Evolutionary conservation across 2,329 filamentous ascomycete species (phyloP).

Genomic region (Gremmenia infestans): DNA sequence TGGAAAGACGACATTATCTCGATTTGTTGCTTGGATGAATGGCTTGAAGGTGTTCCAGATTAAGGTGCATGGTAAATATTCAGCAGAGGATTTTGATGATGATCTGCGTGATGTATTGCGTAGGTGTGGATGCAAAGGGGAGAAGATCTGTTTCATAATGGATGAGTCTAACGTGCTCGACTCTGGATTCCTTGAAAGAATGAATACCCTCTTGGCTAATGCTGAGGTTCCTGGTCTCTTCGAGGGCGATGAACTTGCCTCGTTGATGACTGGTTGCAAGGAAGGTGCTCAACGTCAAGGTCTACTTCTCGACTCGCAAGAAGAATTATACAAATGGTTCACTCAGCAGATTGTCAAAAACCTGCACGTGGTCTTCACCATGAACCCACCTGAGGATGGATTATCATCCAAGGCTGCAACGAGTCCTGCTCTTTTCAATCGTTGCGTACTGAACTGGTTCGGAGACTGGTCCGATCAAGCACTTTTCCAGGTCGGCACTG

Average conservation of each 20-base stretch:
- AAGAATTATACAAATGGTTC: conserved; percentile 99
- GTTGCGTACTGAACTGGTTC: conserved; percentile 99
- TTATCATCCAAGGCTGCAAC: conserved; percentile 95
- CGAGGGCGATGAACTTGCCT: conserved; percentile 96
- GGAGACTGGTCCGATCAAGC: conserved; percentile 99
- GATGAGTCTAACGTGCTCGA: conserved; percentile 98
- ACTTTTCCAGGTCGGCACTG: conserved; percentile 92
- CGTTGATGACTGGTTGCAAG: conserved; percentile 99
- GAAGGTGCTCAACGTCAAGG: conserved; percentile 96
- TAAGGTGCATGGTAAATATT: conserved; percentile 98
- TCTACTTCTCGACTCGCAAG: conserved; percentile 89
- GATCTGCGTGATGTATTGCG: conserved; percentile 91
- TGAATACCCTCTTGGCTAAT: conserved; percentile 98
- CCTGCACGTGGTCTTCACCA: conserved; percentile 97
- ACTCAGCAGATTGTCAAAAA: conserved; percentile 99
- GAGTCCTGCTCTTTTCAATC: conserved; percentile 96
- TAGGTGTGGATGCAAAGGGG: conserved; percentile 91
- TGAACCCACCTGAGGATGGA: conserved; percentile 97
- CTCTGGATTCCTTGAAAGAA: conserved; percentile 96
- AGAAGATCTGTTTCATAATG: conserved; percentile 99
- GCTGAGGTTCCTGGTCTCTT: conserved; percentile 99
- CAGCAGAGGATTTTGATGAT: conserved; percentile 96
- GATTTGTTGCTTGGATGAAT: conserved; percentile 99
- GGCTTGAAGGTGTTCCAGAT: conserved; percentile 98
- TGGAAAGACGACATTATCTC: conserved; percentile 95